These are phyloP conservation scores for Rubia tinctorum DNA, from an alignment of 305 asterid species.

Conservation along the genomic window DNA sequence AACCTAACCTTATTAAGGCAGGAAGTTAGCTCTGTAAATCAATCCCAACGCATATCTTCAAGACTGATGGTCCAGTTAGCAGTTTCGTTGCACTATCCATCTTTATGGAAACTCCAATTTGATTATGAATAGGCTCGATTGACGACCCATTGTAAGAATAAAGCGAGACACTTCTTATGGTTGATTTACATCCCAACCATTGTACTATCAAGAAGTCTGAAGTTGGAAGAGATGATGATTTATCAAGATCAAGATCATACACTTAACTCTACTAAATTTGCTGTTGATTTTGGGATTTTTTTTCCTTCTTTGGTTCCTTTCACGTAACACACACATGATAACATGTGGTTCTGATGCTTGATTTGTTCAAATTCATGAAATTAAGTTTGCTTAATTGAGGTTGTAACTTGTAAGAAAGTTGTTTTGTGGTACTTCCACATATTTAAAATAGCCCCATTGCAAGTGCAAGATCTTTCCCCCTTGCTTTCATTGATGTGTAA, in stretches of 20 bases:
- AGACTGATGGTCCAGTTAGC: no score
- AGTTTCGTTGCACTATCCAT: no score
- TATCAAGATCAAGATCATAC: conserved; percentile 7
- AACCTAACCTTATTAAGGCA: no score
- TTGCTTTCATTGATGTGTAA: background rate
- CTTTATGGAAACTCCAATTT: no score
- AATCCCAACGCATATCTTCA: no score
- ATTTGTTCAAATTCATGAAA: conserved; percentile 4
- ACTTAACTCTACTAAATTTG: background rate
- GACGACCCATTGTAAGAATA: no score
- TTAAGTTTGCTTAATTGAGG: conserved; percentile 9
- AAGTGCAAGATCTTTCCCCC: background rate
- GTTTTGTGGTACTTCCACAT: background rate
- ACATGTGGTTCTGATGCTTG: conserved; percentile 13
- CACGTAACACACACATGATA: background rate
- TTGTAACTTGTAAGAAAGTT: background rate
- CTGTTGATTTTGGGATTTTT: background rate
- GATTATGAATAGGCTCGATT: no score
- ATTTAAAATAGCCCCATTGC: background rate
- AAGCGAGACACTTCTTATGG: no score
- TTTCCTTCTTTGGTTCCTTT: background rate
- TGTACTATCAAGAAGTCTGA: conserved; percentile 57
- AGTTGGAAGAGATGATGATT: conserved; percentile 70
- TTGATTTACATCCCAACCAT: no score
- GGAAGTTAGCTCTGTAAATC: no score